Base-by-base conservation (phyloP, 768 basidiomycete species). In the Panus rudis region DNA sequence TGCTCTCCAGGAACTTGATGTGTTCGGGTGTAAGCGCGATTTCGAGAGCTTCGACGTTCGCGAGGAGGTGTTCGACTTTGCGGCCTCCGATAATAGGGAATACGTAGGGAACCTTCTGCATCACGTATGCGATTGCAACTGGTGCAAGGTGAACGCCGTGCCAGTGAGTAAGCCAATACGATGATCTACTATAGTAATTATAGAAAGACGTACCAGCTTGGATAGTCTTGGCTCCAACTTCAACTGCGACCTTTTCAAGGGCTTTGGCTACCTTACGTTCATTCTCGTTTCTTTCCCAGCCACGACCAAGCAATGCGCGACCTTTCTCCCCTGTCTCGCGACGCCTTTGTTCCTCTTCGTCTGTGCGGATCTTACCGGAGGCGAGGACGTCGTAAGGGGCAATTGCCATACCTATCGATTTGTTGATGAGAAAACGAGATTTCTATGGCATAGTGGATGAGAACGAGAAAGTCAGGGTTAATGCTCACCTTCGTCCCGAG, bases 81-180 rank as follows among this genome's bases (percentile, higher is more conserved):
- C 69, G 61, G 0, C 71, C 68, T 4, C 72, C 72, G n/a, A 75
- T 54, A 44, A 75, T 60, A 0, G 72, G 72, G 57, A 75, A 75
- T 0, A 72, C 70, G 40, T 63, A 71, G 0, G 68, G 67, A 4
- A 67, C 61, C 53, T 75, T 78, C 16, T 72, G 69, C 54, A 77
- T 56, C 8, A 75, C 58, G 45, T 75, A 75, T 8, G 72, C 70
- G 42, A 77, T 69, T 5, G 71, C 71, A 4, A 74, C 71, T 69
- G 11, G 10, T 16, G 38, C 41, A 41, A 51, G 31, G 32, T n/a
- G n/a, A n/a, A n/a, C n/a, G n/a, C n/a, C n/a, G n/a, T n/a, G n/a
- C n/a, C n/a, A n/a, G n/a, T n/a, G n/a, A n/a, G n/a, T n/a, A n/a
- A n/a, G n/a, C n/a, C n/a, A n/a, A n/a, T n/a, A n/a, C n/a, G n/a